Conservation (phyloP, 2,329 filamentous ascomycete genomes). For the Penicillium nordicum region DNA sequence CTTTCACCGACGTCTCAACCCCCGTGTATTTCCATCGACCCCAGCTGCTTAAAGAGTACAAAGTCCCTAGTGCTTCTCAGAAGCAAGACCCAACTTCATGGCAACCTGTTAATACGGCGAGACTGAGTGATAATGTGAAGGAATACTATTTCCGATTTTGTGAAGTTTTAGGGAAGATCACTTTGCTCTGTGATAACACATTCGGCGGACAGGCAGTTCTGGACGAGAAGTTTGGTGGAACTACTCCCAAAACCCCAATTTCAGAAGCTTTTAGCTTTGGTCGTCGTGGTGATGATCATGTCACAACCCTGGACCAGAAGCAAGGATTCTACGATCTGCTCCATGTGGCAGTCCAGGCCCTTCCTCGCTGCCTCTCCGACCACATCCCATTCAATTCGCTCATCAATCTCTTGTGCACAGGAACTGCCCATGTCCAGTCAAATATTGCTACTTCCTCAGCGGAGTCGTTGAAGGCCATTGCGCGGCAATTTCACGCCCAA, state of each 20-base stretch:
- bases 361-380: slow-evolving; percentile 87
- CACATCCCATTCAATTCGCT: slow-evolving; percentile 90
- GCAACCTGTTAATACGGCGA: slow-evolving; percentile 56
- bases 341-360: slow-evolving; percentile 89
- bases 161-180: slow-evolving; percentile 92
- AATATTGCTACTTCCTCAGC: slow-evolving; percentile 92
- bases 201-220: slow-evolving; percentile 94
- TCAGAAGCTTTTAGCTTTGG: slow-evolving; percentile 90
- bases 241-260: slow-evolving; percentile 90
- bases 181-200: slow-evolving; percentile 91
- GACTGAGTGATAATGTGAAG: slow-evolving; percentile 70
- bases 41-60: slow-evolving; percentile 37
- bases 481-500: slow-evolving; percentile 86
- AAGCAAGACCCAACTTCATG: slow-evolving; percentile 32
- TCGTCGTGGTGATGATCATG: slow-evolving; percentile 76
- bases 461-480: slow-evolving; percentile 91
- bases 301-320: slow-evolving; percentile 72
- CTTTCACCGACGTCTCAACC: slow-evolving; percentile 36
- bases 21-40: slow-evolving; percentile 37
- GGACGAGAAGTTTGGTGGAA: slow-evolving; percentile 88
- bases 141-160: slow-evolving; percentile 90
- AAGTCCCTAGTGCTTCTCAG: slow-evolving; percentile 26
- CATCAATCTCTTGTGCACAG: slow-evolving; percentile 92
- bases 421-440: slow-evolving; percentile 88
- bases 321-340: slow-evolving; percentile 94